Evolutionary conservation across 176 grass and related monocot genomes (phyloP), one percentile per base, ranked within the genome.

Genomic region (Lolium perenne): DNA sequence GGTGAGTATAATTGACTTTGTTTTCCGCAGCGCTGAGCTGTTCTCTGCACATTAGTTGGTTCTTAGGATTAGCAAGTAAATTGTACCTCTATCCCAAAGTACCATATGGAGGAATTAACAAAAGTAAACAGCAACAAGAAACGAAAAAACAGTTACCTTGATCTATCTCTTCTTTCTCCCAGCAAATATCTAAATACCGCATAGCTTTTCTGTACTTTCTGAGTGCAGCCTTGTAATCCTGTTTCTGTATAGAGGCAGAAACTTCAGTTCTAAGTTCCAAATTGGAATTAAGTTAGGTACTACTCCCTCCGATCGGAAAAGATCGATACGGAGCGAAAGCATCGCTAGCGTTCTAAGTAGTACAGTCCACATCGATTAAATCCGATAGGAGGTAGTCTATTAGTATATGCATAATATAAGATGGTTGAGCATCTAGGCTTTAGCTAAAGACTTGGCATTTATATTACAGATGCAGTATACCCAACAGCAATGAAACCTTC

Each of bases 1-100:
- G 85, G 93, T 94, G 74, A 98, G 89, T 91, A 98, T 94, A 72
- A 98, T 91, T 70, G 96, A 98, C 86, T 98, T 98, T 17, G 86
- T 95, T 87, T 92, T 95, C 47, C 93, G 86, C 58, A 98, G 83
- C 45, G 80, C 54, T 56, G 79, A 88, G 89, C 90, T 98, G 76
- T 95, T 95, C 79, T 88, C 96, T 98, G 92, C 82, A 77, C 2
- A 79, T 35, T 69, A 92, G 49, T 84, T 81, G 60, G 76, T 18
- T 62, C 63, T 95, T 73, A 80, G 83, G 74, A 88, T 58, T 26
- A 86, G 46, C 51, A 77, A 77, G 78, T 29, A 71, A 70, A 75
- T 62, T 77, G 62, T 35, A n/a, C 3, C 0, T 79, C 26, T 4
- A 41, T 86, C 56, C 63, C 63, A 56, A 78, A 35, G 7, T 63